A percentile compares a stretch with the other conserved stretches of the same genome.
phyloP scores from a whole-genome alignment of 2,329 filamentous ascomycete species.

The Septoria petroselini region DNA sequence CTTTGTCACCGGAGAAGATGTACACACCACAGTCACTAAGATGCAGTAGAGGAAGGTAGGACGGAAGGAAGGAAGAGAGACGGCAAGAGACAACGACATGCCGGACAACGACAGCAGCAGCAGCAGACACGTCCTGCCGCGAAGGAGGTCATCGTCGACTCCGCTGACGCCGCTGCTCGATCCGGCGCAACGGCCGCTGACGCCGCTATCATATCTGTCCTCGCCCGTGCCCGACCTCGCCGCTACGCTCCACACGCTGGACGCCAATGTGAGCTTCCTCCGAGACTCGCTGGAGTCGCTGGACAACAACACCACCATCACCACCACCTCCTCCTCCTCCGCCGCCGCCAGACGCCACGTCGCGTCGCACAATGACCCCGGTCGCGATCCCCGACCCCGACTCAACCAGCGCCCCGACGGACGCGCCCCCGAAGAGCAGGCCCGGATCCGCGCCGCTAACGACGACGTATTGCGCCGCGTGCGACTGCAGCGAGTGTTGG shows the following conservation, averaged over 20 bases:
- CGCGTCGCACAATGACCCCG: conserved; percentile 22
- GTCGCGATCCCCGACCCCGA: conserved; percentile 29
- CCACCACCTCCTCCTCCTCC: background rate
- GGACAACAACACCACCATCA: conserved; percentile 8
- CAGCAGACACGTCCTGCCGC: no score
- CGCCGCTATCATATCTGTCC: conserved; percentile 46
- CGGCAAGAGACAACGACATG: no score
- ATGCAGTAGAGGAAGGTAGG: no score
- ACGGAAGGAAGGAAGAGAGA: no score
- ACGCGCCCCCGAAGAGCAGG: background rate
- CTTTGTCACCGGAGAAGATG: no score
- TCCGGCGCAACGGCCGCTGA: conserved; percentile 27
- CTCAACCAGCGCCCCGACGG: conserved; percentile 1
- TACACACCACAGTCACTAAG: no score
- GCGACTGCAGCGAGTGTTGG: conserved; percentile 47
- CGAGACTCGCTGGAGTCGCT: conserved; percentile 43
- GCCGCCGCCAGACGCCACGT: background rate
- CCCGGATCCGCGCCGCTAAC: conserved; percentile 25
- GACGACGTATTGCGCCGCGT: conserved; percentile 43
- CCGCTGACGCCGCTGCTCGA: conserved; percentile 12
- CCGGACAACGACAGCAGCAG: no score
- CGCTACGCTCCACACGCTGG: conserved; percentile 48
- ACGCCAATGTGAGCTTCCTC: conserved; percentile 51
- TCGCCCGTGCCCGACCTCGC: conserved; percentile 53
- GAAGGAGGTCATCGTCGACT: background rate